Base-by-base conservation (phyloP, 371 early-diverging fungal species). In the Lichtheimia corymbifera region DNA sequence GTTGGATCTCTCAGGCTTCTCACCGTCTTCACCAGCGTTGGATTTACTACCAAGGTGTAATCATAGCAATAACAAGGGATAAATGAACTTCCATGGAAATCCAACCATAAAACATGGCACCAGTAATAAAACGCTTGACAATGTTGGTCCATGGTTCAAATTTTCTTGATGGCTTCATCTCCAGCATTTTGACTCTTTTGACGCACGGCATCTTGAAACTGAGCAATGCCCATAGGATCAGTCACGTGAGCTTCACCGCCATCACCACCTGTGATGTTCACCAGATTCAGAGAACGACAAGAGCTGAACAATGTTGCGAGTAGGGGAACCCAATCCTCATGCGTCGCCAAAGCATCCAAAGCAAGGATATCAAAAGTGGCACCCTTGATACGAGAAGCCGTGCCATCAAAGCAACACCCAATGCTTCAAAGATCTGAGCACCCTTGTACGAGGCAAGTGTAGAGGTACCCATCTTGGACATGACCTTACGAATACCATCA, bases 381-480 rank as follows among this genome's bases (percentile, higher is more conserved):
- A 76, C 97, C 98, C 72, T 91, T 94, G 77, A 98, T 94, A 65
- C 98, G 89, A 22, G 94, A 93, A 25, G 97, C 93, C 14, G 98
- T 98, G 59, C 97, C 97, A 47, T 90, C 83, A 73, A 98, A 97
- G 72, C 97, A 97, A 59, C 88, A 66, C 98, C 98, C 17, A 98
- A 87, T 25, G 96, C 95, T 77, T 98, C 98, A 73, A 98, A 97
- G 68, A 96, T 96, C 83, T 98, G 97, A n/a, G 98, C 97, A 61
- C 97, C 98, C 81, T 97, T 97, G 85, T 98, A 98, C 40, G 92
- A 91, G 73, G 97, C 96, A 64, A 98, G 76, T 14, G 98, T 97
- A 20, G 97, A 96, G 55, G 97, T 96, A 67, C 98, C 98, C 98
- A 98, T 98, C 86, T 98, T 98, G 74, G 96, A 95, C 96, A 97